Evolutionary conservation across 2,329 filamentous ascomycete genomes (phyloP), one percentile per base, ranked within the genome.

Genomic region (Coniosporium tulheliwenetii): DNA sequence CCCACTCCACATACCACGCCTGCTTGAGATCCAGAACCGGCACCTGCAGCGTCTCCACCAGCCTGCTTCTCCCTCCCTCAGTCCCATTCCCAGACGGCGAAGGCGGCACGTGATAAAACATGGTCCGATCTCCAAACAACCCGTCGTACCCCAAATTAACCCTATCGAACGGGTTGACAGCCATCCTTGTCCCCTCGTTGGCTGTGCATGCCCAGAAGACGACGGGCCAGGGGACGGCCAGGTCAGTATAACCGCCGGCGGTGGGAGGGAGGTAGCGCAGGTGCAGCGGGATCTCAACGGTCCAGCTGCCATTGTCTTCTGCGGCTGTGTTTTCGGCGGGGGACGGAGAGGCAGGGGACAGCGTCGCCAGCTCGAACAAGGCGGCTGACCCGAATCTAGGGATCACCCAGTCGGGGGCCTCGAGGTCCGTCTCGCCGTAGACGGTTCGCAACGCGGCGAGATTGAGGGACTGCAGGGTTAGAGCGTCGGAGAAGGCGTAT

Each of bases 161-260:
- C 5, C 84, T 69, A 57, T 95, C 87, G 58, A 96, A 96, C 0
- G 89, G 89, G 52, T 82, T 94, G 5, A 70, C 72, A 0, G 72
- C 60, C 60, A 89, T 83, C 51, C 83, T 80, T 1, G 69, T 70
- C 1, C 72, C 75, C 39, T 75, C 70, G 8, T 75, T 71, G 0
- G 79, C 73, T 7, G 73, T 68, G 54, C 89, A 96, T 0, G 86
- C 85, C 87, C 87, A 95, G 65, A 95, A 95, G 0, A 95, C 73
- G 0, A 75, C 73, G 0, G 89, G 89, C 64, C 81, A 87, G 0
- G 89, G 83, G 0, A 91, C 58, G n/a, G 75, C 63, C 1, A 78
- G 59, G 15, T 15, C 36, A 16, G 0, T 44, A 43, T 39, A 57
- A 50, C 12, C 54, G 2, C 62, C 67, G 15, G 45, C 47, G 0